Conservation (phyloP, 148 eudicot genomes). For the Vaccinium corymbosum region DNA sequence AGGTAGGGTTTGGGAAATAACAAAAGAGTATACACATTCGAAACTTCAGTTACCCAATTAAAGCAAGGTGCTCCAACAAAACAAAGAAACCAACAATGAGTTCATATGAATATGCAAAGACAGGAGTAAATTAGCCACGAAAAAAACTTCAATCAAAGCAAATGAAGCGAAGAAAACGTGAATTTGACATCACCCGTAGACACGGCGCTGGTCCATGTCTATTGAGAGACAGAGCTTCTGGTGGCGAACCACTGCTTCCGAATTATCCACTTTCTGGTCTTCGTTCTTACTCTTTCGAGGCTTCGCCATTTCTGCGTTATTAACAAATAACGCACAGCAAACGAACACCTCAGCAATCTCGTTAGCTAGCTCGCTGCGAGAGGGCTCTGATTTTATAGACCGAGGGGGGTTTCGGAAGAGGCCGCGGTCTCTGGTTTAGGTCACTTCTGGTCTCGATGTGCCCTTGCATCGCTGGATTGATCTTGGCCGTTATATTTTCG, state of each 20-base stretch:
- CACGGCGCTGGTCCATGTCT: conserved; percentile 66
- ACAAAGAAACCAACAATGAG: no score
- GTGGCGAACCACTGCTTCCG: conserved; percentile 70
- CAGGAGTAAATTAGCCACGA: no score
- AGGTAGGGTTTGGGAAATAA: conserved; percentile 1
- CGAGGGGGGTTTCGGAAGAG: not conserved
- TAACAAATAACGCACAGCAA: no score
- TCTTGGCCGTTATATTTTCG: not conserved
- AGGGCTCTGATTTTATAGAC: conserved; percentile 12
- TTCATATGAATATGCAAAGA: no score
- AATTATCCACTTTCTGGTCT: conserved; percentile 51
- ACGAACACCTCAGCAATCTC: no score
- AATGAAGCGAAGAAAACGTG: no score
- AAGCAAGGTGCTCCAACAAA: not conserved
- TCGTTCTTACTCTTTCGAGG: conserved; percentile 68
- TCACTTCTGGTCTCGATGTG: conserved; percentile 16
- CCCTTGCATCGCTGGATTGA: conserved; percentile 4
- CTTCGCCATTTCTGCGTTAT: conserved; percentile 52
- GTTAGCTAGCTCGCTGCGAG: not conserved
- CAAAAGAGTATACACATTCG: not conserved
- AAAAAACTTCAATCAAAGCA: no score
- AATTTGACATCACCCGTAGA: conserved; percentile 51
- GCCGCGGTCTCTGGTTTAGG: not conserved
- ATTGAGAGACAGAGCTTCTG: conserved; percentile 94
- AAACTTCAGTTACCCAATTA: not conserved